Evolutionary conservation across 371 early-diverging fungal species (phyloP).

Genomic region (Mortierella sp.): DNA sequence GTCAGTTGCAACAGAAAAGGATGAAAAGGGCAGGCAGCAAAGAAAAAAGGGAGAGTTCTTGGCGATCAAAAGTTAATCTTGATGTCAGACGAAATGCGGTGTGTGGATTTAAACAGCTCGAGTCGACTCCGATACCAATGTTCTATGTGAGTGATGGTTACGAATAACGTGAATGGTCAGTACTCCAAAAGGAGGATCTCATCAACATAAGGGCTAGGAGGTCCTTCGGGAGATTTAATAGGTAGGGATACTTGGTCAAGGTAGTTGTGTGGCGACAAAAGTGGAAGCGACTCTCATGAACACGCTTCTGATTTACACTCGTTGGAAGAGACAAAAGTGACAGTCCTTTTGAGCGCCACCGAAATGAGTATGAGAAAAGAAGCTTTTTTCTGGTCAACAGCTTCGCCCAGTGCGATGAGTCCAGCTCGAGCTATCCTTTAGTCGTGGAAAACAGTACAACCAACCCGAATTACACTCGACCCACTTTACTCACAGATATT

Average conservation of each 20-base stretch:
- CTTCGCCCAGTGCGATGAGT: background rate
- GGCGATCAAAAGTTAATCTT: background rate
- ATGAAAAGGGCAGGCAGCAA: background rate
- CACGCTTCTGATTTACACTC: background rate
- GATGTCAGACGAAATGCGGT: constrained; percentile 27
- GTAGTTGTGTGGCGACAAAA: background rate
- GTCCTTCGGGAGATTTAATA: no score
- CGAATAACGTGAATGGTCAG: background rate
- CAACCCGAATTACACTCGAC: background rate
- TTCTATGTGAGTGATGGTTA: background rate
- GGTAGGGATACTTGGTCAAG: background rate
- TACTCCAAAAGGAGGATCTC: background rate
- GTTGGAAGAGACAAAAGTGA: background rate
- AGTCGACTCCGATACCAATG: background rate
- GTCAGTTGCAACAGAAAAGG: background rate
- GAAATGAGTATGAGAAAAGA: background rate
- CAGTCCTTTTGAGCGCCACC: background rate
- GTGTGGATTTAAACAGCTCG: background rate
- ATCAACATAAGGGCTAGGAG: no score
- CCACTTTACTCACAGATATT: background rate
- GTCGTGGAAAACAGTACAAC: background rate
- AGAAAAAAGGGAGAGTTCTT: background rate
- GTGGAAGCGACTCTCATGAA: background rate
- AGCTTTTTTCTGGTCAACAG: background rate
- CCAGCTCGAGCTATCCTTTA: background rate